Percentiles rank a stretch among this genome's conserved stretches.
phyloP scores from a whole-genome alignment of 352 stramenopile species.

The Poterioochromonas sp. region DNA sequence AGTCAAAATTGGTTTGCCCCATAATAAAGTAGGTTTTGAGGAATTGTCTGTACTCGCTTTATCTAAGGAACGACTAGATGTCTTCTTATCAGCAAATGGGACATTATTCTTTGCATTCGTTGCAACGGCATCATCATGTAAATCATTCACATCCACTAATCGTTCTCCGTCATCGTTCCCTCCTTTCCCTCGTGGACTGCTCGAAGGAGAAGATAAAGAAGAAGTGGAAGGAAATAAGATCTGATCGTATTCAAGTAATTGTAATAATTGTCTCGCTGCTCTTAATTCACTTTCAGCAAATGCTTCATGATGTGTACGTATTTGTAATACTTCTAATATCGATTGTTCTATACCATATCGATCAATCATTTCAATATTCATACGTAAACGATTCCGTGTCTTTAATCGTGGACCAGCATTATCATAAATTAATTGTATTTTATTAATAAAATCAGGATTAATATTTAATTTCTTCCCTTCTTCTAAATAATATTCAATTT shows the following conservation, averaged over 20 bases:
- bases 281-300: conserved; percentile 15
- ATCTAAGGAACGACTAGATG: neutral
- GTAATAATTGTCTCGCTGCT: conserved; percentile 3
- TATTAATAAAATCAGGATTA: conserved; percentile 13
- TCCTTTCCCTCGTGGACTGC: neutral
- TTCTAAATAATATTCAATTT: neutral
- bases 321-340: neutral
- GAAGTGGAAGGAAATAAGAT: neutral
- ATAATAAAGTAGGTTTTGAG: neutral
- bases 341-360: neutral
- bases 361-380: neutral
- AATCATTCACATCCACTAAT: neutral
- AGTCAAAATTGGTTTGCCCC: neutral
- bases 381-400: neutral
- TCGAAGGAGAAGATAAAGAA: neutral
- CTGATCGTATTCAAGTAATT: conserved; percentile 7
- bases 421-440: conserved; percentile 9
- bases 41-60: neutral
- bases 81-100: neutral
- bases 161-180: neutral
- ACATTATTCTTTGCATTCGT: neutral
- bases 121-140: neutral
- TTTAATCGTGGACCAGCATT: conserved; percentile 12
- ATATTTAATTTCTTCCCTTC: neutral
- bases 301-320: neutral